Base-by-base conservation (phyloP, 192 early-diverging fungal genomes). In the Lobosporangium transversale region DNA sequence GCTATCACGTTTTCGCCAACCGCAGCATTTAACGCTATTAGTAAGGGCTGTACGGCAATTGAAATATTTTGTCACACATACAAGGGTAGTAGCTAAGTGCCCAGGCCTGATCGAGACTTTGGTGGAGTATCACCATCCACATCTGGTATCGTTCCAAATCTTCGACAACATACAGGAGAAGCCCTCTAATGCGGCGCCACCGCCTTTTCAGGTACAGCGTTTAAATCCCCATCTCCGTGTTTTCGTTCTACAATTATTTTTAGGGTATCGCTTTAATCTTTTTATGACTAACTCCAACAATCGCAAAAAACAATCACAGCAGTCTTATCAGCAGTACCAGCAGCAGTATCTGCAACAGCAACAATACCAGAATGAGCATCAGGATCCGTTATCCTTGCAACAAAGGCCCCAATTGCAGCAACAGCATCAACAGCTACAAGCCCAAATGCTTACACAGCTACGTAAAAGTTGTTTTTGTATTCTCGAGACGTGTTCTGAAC, bases 91-190 rank as follows among this genome's bases (percentile, higher is more conserved):
- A 8, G 33, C 58, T 18, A 44, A 31, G 23, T 60, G 53, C 30
- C 59, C 68, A 20, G 43, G 44, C 6, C 26, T 70, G n/a, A 3
- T 70, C 29, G 68, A 70, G 15, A 62, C 58, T 2, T 26, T 70
- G 7, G 18, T 70, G 2, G 53, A 61, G 12, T 55, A 62, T 31
- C 68, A 70, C 23, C 33, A 62, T 31, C 35, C 59, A 7, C 68
- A 70, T 40, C 44, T 70, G 10, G 15, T 31, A 7, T 70, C 68
- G 12, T 70, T 70, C 53, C 53, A 70, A 35, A 10, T 70, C 10
- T 21, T 70, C 3, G 58, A 62, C 21, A 31, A 54, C 29, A 21
- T 23, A 23, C 60, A 51, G 48, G 48, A 40, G 37, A 7, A 40
- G 37, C 37, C 30, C 35, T 12, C 2, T 21, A 30, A 48, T 3